Evolutionary conservation across 306 rosid species (phyloP), one percentile per base, ranked within the genome.

Genomic region (Medicago lupulina): DNA sequence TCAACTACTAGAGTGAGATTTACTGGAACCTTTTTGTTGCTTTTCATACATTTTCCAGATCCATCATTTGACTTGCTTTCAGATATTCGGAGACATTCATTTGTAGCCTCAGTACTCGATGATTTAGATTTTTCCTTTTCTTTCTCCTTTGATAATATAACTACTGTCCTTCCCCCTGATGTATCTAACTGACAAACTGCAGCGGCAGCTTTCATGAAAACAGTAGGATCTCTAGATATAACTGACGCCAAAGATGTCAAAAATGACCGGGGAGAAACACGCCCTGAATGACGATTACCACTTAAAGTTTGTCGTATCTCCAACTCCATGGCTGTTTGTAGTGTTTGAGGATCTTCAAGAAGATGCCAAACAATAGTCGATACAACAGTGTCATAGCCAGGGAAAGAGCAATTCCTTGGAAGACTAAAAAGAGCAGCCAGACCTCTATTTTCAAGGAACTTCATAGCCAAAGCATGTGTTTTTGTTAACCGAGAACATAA

Each of bases 341-440:
- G 86, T 18, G 99, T 96, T 67, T 96, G 99, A 21, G 97, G 98
- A 85, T 96, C 99, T 88, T 96, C 99, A 71, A 96, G 97, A 65
- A 96, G 98, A 89, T 92, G 99, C n/a, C 96, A 92, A 70, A 96
- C 97, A 76, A 96, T 90, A 79, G 97, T 91, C 76, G 99, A 90
- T 62, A 91, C 99, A 83, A 96, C 90, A 80, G 96, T 82, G 77
- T 96, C 99, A 88, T 90, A 96, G 71, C 99, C 98, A 76, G 96
- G 97, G 87, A 96, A 96, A 81, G 92, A 89, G 73, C 97, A 85
- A 82, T 82, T 90, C 86, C 91, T 85, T 5, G 98, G 88, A 85
- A 96, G 93, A 78, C 85, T 85, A 82, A 96, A 92, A 43, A 96
- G 93, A 69, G 91, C 87, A 43, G 83, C 74, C 81, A 96, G 72